A percentile compares a stretch with the other conserved stretches of the same genome.
Conservation (phyloP, 495 filamentous ascomycete genomes). For the Jackrogersella multiformis region DNA sequence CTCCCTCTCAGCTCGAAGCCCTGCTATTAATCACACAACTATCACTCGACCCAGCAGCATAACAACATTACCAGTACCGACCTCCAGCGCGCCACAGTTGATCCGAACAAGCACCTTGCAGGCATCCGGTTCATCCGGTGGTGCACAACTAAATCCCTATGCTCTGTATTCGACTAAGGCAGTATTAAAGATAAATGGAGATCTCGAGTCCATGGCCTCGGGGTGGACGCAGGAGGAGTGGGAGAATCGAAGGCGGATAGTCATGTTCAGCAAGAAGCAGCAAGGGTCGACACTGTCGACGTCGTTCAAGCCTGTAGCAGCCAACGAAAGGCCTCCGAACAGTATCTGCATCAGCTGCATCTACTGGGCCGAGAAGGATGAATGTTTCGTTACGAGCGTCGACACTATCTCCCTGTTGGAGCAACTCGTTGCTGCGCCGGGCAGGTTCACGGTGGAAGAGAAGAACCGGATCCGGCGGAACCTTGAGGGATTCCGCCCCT, state of each 20-base stretch:
- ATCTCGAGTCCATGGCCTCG: constrained; percentile 79
- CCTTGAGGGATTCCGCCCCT: constrained; percentile 87
- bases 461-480: constrained; percentile 98
- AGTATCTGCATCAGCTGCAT: constrained; percentile 92
- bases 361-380: constrained; percentile 87
- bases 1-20: constrained; percentile 54
- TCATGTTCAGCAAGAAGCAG: constrained; percentile 85
- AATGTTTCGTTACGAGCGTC: constrained; percentile 93
- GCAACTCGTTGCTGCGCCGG: constrained; percentile 74
- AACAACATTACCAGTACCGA: constrained; percentile 48
- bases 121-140: constrained; percentile 55
- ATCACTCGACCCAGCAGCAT: constrained; percentile 55
- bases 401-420: constrained; percentile 95
- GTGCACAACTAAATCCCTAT: constrained; percentile 77
- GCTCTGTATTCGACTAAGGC: constrained; percentile 88
- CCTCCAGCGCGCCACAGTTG: constrained; percentile 62
- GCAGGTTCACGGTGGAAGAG: constrained; percentile 90
- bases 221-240: constrained; percentile 84
- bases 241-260: constrained; percentile 78
- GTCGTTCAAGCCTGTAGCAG: constrained; percentile 74
- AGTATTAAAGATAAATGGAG: constrained; percentile 81
- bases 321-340: constrained; percentile 74
- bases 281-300: constrained; percentile 75
- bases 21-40: constrained; percentile 45
- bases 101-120: constrained; percentile 87